Percentiles rank a stretch among this genome's conserved stretches.
phyloP scores from a whole-genome alignment of 169 alveolate species.

The Eimeria maxima region DNA sequence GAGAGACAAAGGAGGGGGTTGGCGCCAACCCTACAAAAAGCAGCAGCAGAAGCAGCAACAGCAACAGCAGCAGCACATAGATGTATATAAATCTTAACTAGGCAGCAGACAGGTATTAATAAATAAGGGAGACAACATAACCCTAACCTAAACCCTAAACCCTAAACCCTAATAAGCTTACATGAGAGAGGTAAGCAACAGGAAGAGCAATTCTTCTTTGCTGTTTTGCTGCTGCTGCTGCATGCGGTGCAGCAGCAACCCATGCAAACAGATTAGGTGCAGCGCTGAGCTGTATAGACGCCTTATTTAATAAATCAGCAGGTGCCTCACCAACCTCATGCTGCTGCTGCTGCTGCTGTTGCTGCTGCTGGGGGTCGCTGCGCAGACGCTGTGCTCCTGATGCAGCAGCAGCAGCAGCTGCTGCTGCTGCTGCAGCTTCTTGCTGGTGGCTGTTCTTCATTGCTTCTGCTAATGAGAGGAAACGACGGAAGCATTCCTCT shows the following conservation, averaged over 20 bases:
- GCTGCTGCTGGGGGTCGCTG: constrained; percentile 25
- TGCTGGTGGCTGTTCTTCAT: background rate
- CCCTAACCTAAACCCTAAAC: background rate
- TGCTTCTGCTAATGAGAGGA: background rate
- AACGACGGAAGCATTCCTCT: background rate
- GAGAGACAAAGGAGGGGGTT: background rate
- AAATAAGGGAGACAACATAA: background rate
- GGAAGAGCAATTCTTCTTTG: constrained; percentile 22
- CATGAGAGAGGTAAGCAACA: constrained; percentile 1
- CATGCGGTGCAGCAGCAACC: constrained; percentile 18
- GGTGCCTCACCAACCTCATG: constrained; percentile 5
- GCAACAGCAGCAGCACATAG: no score
- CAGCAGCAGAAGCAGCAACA: no score
- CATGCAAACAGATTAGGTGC: constrained; percentile 38
- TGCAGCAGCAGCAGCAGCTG: no score
- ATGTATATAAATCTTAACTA: no score
- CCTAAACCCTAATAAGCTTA: no score
- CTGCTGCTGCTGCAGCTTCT: no score
- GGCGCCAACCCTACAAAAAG: background rate
- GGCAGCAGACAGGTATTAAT: background rate
- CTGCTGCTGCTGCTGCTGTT: constrained; percentile 35
- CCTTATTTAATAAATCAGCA: background rate
- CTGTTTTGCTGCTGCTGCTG: background rate
- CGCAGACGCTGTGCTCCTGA: background rate
- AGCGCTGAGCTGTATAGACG: constrained; percentile 36